Base-by-base conservation (phyloP, 1,139 yeast genomes). In the Suhomyces maxii region DNA sequence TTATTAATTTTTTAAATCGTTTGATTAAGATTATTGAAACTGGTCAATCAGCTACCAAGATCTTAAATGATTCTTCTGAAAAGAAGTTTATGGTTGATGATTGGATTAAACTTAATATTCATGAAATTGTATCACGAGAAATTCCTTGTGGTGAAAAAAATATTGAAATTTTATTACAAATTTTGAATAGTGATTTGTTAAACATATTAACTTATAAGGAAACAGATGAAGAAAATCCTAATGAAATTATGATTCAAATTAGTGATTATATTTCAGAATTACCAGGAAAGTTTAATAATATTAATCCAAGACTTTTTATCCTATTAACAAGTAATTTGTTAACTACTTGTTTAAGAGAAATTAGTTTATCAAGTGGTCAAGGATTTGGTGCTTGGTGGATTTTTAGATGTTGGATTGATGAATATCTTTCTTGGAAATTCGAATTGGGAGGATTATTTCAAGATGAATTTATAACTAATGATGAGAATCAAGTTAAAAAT, bases 331-430 rank as follows among this genome's bases (percentile, higher is more conserved):
- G 80, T 38, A 79, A 84, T 11, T 62, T 84, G 6, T 67, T 83
- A 42, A 82, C 88, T 5, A 75, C 84, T n/a, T 80, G 84, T n/a
- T 65, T 84, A 35, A 69, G 88, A 46, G 88, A 83, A 54, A 79
- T 85, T 47, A 79, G 84, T 42, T 68, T 81, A 47, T 67, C 70
- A 28, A 83, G 85, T 3, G 85, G 86, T 3, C 77, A 76, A 42
- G 79, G 84, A 2, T 85, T 86, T 61, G 85, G 84, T 9, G 80
- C 84, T 1, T 86, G 95, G 91, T 86, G 91, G 90, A 77, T 81
- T 34, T 74, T 86, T 11, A 71, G 87, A 46, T 83, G 89, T 60
- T 87, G 95, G 91, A 71, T 84, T 7, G 89, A 84, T 58, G 93
- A 86, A 58, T 86, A 82, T 76, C 68, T 84, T 54, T 76, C 77